A percentile compares a stretch with the other conserved stretches of the same genome.
These are phyloP conservation scores for Mycosphaerella arachidis DNA, from an alignment of 2,329 filamentous ascomycete species.

Conservation along the genomic window DNA sequence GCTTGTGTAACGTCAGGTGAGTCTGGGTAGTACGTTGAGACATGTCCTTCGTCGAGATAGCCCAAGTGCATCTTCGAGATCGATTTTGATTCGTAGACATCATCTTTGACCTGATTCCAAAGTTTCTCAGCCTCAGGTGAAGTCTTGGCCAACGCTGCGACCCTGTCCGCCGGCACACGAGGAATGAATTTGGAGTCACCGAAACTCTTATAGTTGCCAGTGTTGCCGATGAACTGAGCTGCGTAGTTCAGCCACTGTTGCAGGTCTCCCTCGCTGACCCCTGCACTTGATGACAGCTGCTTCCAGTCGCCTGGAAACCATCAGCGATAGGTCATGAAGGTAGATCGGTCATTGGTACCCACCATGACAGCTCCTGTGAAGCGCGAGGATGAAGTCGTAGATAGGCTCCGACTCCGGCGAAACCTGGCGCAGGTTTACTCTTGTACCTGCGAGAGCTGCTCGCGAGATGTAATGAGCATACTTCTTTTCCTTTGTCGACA, in stretches of 20 bases:
- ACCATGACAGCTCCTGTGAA: conserved; percentile 44
- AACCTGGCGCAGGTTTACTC: conserved; percentile 51
- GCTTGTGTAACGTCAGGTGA: conserved; percentile 45
- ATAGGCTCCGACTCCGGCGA: conserved; percentile 50
- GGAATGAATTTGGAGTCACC: conserved; percentile 50
- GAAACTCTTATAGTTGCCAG: conserved; percentile 52
- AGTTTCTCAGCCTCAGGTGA: conserved; percentile 38
- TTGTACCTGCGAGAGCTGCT: conserved; percentile 46
- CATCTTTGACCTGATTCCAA: conserved; percentile 42
- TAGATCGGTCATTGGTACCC: neutral
- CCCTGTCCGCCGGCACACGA: conserved; percentile 40
- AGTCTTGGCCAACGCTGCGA: conserved; percentile 43
- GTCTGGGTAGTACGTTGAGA: conserved; percentile 49
- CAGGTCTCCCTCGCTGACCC: conserved; percentile 39
- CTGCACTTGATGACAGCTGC: conserved; percentile 39
- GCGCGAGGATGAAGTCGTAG: conserved; percentile 51
- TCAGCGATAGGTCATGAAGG: conserved; percentile 6
- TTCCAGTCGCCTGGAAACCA: conserved; percentile 45
- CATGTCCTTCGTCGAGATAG: conserved; percentile 46
- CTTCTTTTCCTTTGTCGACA: conserved; percentile 62
- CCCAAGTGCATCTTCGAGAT: conserved; percentile 46
- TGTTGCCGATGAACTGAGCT: conserved; percentile 50
- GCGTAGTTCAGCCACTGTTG: conserved; percentile 40
- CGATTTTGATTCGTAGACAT: conserved; percentile 41
- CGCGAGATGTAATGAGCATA: conserved; percentile 85